Base-by-base conservation (phyloP, 495 filamentous ascomycete genomes). In the Penicillium coprophilum region DNA sequence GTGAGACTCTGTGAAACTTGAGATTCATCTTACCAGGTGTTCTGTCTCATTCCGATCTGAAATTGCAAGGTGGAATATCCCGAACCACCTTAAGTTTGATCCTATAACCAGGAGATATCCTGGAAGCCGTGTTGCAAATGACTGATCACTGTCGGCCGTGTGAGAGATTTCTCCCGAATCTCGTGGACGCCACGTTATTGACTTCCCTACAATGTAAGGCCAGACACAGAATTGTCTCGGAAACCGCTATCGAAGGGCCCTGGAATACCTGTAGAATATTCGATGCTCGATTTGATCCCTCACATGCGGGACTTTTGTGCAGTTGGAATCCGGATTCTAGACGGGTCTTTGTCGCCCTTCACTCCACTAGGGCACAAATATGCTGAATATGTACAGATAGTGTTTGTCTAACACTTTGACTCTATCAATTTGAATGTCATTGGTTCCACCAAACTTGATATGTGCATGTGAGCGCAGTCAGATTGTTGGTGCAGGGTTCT, bases 101-200 rank as follows among this genome's bases (percentile, higher is more conserved):
- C 23, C 24, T 5, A 27, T 27, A 66, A 27, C 57, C 55, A 60
- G 48, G 38, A 40, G 17, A 32, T 47, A 53, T 44, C 5, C 10
- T 54, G 15, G 41, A 52, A 38, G 34, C 41, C 28, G n/a, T 56
- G 21, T 27, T 38, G 57, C 47, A 49, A 50, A n/a, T 27, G 54
- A 61, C 60, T 52, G 50, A 30, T 67, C 60, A 63, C 21, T 11
- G 32, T 51, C 45, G n/a, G 51, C 54, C 56, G 57, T 28, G 30
- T 46, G 43, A 46, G 11, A 32, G 4, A 27, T 41, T 60, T 53
- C n/a, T 15, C 61, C 62, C 63, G 57, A 63, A 41, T 50, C 71
- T 74, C 71, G 71, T 76, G 71, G 71, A 68, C 61, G 71, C 73
- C 73, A 76, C 71, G 72, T 76, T 76, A 61, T 63, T 66, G 55